phyloP scores from a whole-genome alignment of 2,329 filamentous ascomycete species.

The Ascochyta viciae-villosae region DNA sequence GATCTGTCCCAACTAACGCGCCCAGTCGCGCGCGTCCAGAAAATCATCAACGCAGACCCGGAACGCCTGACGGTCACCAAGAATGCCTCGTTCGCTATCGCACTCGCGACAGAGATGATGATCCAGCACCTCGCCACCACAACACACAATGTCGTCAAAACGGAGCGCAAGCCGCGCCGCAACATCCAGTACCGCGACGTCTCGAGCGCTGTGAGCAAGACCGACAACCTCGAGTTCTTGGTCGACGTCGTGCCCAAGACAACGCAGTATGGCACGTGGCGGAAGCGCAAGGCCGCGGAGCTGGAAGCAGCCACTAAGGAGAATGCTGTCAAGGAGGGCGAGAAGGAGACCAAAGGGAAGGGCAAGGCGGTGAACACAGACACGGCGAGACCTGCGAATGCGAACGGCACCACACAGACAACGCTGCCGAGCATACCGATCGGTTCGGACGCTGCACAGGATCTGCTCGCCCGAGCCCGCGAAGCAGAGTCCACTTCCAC shows the following conservation, averaged over 20 bases:
- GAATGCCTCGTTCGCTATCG: conserved; percentile 93
- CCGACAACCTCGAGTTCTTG: conserved; percentile 95
- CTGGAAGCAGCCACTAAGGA: conserved; percentile 19
- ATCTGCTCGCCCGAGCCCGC: neutral
- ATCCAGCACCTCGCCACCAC: conserved; percentile 89
- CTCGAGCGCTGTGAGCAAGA: conserved; percentile 82
- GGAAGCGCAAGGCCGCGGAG: conserved; percentile 62
- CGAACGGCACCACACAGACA: neutral
- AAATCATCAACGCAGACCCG: conserved; percentile 83
- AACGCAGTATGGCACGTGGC: conserved; percentile 78
- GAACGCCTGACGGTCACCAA: conserved; percentile 85
- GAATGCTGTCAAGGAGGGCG: conserved; percentile 47
- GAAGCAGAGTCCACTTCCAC: conserved; percentile 2
- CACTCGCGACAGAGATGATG: conserved; percentile 94
- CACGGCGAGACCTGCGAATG: neutral
- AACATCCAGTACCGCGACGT: conserved; percentile 97
- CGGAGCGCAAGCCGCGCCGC: conserved; percentile 88
- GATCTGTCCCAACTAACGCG: conserved; percentile 6
- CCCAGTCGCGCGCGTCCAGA: conserved; percentile 91
- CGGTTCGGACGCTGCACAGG: neutral
- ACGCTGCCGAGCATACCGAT: neutral
- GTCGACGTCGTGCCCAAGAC: conserved; percentile 90
- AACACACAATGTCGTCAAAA: conserved; percentile 85
- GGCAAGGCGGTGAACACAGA: neutral
- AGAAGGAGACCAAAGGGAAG: conserved; percentile 12